These are phyloP conservation scores for Oleoguttula mirabilis DNA, from an alignment of 495 filamentous ascomycete genomes.

Conservation along the genomic window DNA sequence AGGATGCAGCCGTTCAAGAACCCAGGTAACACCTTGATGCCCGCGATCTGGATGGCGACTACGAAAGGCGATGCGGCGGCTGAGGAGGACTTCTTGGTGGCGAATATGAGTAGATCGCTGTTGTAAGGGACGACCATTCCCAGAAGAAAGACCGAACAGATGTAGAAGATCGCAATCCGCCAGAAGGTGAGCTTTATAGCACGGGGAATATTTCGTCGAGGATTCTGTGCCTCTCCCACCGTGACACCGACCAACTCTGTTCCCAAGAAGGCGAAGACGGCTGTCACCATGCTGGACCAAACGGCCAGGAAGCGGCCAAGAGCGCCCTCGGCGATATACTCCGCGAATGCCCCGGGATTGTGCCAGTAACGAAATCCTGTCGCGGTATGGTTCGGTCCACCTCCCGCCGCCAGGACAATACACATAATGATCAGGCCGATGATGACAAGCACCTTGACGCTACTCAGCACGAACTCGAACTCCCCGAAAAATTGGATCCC, in stretches of 20 bases:
- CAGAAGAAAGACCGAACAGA: constrained; percentile 40
- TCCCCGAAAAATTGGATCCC: constrained; percentile 46
- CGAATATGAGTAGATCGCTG: constrained; percentile 25
- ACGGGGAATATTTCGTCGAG: constrained; percentile 60
- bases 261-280: constrained; percentile 38
- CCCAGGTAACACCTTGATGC: constrained; percentile 52
- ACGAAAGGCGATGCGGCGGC: constrained; percentile 57
- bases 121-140: constrained; percentile 40
- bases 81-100: constrained; percentile 47
- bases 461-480: constrained; percentile 34
- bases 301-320: constrained; percentile 33
- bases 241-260: constrained; percentile 61
- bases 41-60: constrained; percentile 48
- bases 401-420: constrained; percentile 55
- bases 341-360: constrained; percentile 53
- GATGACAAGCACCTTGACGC: constrained; percentile 34
- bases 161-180: constrained; percentile 76
- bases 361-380: constrained; percentile 61
- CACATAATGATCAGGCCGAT: constrained; percentile 41
- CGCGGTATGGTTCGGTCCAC: constrained; percentile 45
- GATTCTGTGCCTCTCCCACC: constrained; percentile 67
- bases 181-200: constrained; percentile 74
- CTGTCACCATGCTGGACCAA: constrained; percentile 27
- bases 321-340: constrained; percentile 33
- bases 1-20: constrained; percentile 68